A percentile compares a stretch with the other conserved stretches of the same genome.
phyloP scores from a whole-genome alignment of 306 rosid species.

The Castanea sativa region DNA sequence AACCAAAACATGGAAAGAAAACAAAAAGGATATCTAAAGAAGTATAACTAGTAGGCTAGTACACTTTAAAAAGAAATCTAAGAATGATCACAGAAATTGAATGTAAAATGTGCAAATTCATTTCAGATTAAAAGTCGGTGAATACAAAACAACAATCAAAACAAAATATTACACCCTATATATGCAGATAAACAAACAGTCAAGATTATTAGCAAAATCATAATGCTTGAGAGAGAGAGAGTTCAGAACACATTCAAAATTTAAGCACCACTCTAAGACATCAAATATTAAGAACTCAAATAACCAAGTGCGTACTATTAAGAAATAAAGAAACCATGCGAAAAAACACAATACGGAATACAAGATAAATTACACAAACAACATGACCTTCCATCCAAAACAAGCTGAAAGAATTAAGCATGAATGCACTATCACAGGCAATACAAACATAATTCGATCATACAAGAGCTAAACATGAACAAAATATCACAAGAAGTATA shows the following conservation, averaged over 20 bases:
- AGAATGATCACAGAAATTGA: background rate
- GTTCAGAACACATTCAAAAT: background rate
- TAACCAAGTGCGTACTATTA: background rate
- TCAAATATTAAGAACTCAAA: background rate
- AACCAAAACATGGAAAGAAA: slow-evolving; percentile 1
- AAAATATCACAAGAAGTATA: background rate
- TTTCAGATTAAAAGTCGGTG: background rate
- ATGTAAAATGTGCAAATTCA: background rate
- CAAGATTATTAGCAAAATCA: background rate
- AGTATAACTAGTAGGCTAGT: background rate
- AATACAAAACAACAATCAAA: background rate
- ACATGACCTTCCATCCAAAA: background rate
- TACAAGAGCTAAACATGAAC: background rate
- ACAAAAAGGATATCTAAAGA: slow-evolving; percentile 2
- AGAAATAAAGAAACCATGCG: background rate
- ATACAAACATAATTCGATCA: too few species aligned
- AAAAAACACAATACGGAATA: background rate
- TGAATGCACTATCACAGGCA: background rate
- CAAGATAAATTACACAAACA: background rate
- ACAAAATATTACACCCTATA: background rate
- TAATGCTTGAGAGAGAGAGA: background rate
- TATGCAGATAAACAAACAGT: background rate
- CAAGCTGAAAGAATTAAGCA: background rate
- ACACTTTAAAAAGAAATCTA: background rate
- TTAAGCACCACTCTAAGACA: background rate